Evolutionary conservation across 2,329 filamentous ascomycete species (phyloP), one percentile per base, ranked within the genome.

Genomic region (Hypoxylon sp.): DNA sequence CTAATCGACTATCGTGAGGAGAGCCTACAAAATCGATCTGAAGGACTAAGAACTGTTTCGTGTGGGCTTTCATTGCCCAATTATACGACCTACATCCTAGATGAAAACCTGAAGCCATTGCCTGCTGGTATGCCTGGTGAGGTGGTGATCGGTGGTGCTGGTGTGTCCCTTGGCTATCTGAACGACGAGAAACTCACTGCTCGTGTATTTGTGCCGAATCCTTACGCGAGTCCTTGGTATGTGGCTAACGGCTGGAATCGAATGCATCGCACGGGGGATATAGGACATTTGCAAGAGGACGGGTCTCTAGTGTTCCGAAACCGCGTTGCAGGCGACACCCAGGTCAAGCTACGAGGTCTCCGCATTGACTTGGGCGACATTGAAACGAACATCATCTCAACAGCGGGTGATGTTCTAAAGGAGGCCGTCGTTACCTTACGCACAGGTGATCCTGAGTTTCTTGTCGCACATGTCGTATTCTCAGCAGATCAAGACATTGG

Each of bases 301-400:
- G 77, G 77, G 0, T 67, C 77, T n/a, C 46, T 81, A 2, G 61
- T 72, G 2, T 73, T 73, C 31, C 56, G 74, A 3, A 76, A 78
- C 1, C 73, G 80, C 2, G 68, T 73, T 2, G 63, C 62, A 0
- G 73, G 71, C 2, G 79, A 81, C 66, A 71, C 70, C 0, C 73
- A 78, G 21, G 42, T 69, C 38, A 70, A 70, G 49, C 17, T 69
- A 1, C 51, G 63, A 1, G 68, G 68, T 0, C 11, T 74, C 23
- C 73, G 77, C 1, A 55, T 76, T 2, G 74, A 79, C 20, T 64
- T 79, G 0, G 58, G 70, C 10, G 76, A 78, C 8, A 29, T 78
- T 3, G 74, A 75, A 41, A 42, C 4, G 15, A 49, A 26, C 10
- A 60, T 72, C 10, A n/a, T 72, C 0, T 2, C 29, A 1, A 45